These are phyloP conservation scores for Chamaenerion angustifolium DNA, from an alignment of 345 rosid genomes.

Conservation along the genomic window DNA sequence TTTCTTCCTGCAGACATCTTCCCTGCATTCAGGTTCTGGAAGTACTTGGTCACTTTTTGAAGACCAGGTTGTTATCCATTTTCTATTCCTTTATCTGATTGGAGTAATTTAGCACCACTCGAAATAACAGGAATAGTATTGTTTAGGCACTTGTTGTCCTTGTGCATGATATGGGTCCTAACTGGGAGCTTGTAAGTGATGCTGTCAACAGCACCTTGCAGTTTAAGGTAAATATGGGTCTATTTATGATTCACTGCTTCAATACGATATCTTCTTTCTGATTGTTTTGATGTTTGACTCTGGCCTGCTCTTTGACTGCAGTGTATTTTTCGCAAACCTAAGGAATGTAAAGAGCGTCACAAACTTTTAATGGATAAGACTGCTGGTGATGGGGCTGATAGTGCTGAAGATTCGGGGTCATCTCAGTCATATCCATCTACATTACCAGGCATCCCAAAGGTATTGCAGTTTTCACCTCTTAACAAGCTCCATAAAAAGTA, in stretches of 20 bases:
- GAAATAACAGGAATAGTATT: constrained; percentile 9
- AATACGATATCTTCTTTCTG: not conserved
- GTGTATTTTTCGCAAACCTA: constrained; percentile 89
- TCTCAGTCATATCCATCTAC: constrained; percentile 98
- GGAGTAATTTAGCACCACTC: constrained; percentile 9
- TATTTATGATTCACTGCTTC: too few species aligned
- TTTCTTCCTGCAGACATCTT: constrained; percentile 36
- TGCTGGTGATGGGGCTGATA: constrained; percentile 92
- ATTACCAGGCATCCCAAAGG: constrained; percentile 99
- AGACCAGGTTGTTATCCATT: constrained; percentile 61
- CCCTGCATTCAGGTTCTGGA: constrained; percentile 71
- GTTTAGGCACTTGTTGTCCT: constrained; percentile 93
- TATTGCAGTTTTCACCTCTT: constrained; percentile 11
- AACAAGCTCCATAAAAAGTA: not conserved
- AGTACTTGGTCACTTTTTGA: constrained; percentile 92
- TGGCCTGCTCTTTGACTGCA: constrained; percentile 14
- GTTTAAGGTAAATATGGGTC: constrained; percentile 45
- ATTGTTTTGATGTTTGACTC: not conserved
- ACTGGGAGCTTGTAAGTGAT: constrained; percentile 99
- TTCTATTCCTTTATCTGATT: constrained; percentile 11
- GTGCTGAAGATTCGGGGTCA: constrained; percentile 97
- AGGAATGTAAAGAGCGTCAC: constrained; percentile 97
- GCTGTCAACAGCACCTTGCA: constrained; percentile 82
- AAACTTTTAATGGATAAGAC: constrained; percentile 74
- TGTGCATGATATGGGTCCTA: constrained; percentile 99